Percentiles rank a stretch among this genome's conserved stretches.
phyloP scores from a whole-genome alignment of 768 basidiomycete genomes.

The Macrolepiota fuliginosa region DNA sequence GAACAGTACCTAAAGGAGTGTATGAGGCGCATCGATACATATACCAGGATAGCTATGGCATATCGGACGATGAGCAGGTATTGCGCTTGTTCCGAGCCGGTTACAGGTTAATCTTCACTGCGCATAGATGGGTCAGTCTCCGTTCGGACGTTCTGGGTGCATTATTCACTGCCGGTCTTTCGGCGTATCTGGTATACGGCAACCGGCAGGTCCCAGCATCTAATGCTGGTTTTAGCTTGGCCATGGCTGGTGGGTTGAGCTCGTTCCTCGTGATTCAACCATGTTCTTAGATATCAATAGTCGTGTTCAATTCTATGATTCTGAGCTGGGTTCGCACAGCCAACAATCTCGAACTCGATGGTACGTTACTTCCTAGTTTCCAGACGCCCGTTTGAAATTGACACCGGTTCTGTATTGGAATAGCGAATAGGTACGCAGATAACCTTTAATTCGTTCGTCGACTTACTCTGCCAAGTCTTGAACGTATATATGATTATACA shows the following conservation, averaged over 20 bases:
- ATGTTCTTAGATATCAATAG: conserved; percentile 17
- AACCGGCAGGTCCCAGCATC: conserved; percentile 34
- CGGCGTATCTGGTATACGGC: conserved; percentile 52
- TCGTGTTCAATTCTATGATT: conserved; percentile 55
- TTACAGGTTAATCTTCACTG: conserved; percentile 30
- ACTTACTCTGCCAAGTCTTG: conserved; percentile 32
- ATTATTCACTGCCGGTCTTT: conserved; percentile 51
- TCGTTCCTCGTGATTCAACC: neutral
- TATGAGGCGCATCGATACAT: conserved; percentile 50
- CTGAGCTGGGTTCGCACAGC: conserved; percentile 43
- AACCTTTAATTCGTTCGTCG: neutral
- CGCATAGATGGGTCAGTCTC: conserved; percentile 43
- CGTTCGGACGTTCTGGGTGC: conserved; percentile 59
- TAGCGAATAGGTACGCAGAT: conserved; percentile 23
- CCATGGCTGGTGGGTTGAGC: conserved; percentile 39
- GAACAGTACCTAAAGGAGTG: conserved; percentile 41
- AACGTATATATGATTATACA: conserved; percentile 72
- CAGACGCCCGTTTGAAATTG: neutral
- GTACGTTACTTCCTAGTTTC: conserved; percentile 22
- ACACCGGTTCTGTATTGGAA: neutral
- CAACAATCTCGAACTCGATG: conserved; percentile 43
- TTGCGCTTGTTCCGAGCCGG: conserved; percentile 20
- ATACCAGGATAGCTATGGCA: conserved; percentile 33
- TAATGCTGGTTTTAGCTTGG: conserved; percentile 51
- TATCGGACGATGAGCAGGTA: conserved; percentile 8